Conservation (phyloP, 2,329 filamentous ascomycete genomes). For the Fusarium haematococcum region DNA sequence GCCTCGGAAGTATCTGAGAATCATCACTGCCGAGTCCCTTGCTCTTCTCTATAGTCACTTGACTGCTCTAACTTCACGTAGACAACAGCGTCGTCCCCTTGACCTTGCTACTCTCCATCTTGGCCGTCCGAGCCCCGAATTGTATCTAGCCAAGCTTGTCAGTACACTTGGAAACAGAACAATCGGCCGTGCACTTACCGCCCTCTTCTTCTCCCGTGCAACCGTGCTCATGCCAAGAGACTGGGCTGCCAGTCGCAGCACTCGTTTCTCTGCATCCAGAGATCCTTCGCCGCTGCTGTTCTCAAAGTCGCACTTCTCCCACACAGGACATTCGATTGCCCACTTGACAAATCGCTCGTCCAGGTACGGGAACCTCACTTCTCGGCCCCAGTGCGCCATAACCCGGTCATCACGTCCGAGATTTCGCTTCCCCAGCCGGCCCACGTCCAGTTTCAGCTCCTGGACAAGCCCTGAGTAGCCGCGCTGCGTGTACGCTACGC, state of each 20-base stretch:
- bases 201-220: conserved; percentile 91
- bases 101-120: conserved; percentile 78
- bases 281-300: conserved; percentile 49
- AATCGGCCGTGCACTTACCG: conserved; percentile 64
- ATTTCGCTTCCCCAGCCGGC: conserved; percentile 90
- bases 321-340: conserved; percentile 79
- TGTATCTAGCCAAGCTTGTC: conserved; percentile 69
- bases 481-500: conserved; percentile 75
- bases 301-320: conserved; percentile 91
- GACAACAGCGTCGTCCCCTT: conserved; percentile 75
- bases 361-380: conserved; percentile 90
- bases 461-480: conserved; percentile 80
- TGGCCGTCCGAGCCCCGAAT: conserved; percentile 84
- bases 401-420: conserved; percentile 93
- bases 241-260: conserved; percentile 81
- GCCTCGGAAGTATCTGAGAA: conserved; percentile 82
- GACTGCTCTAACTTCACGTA: conserved; percentile 49
- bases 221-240: conserved; percentile 78
- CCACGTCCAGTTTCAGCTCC: conserved; percentile 87
- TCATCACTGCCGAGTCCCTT: conserved; percentile 70
- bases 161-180: background rate
- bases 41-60: conserved; percentile 15
- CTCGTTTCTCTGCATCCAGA: conserved; percentile 83
- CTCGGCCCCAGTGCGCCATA: conserved; percentile 88
- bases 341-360: conserved; percentile 89